phyloP scores from a whole-genome alignment of 1,284 basidiomycete genomes.

The Exobasidium cylindrosporum region DNA sequence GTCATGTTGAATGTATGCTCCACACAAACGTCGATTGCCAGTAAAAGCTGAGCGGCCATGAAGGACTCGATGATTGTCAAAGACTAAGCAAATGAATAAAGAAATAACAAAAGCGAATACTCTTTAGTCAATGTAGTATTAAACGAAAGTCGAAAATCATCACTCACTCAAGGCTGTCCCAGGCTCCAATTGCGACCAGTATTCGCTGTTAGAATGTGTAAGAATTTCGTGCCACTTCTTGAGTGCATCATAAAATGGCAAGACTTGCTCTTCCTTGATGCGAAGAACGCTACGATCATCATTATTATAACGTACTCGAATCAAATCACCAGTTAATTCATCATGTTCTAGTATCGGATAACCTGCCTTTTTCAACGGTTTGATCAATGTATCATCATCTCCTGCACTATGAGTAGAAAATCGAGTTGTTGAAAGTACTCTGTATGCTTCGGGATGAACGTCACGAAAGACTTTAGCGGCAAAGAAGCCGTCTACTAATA shows the following conservation, averaged over 20 bases:
- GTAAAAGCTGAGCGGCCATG: constrained; percentile 87
- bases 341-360: constrained; percentile 58
- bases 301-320: constrained; percentile 88
- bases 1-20: constrained; percentile 67
- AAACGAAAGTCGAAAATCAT: too few relatives aligned
- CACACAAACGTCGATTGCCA: constrained; percentile 86
- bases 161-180: constrained; percentile 78
- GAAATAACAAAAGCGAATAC: constrained; percentile 3
- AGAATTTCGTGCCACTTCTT: constrained; percentile 67
- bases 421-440: constrained; percentile 67
- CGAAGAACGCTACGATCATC: constrained; percentile 67
- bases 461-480: constrained; percentile 75
- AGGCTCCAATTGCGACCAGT: constrained; percentile 81
- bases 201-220: constrained; percentile 77
- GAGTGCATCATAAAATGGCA: constrained; percentile 74
- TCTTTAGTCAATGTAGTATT: not conserved
- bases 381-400: constrained; percentile 42
- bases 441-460: constrained; percentile 71
- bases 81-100: constrained; percentile 60
- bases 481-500: constrained; percentile 93
- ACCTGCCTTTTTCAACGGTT: constrained; percentile 33
- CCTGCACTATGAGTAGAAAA: constrained; percentile 80
- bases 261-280: constrained; percentile 22
- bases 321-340: constrained; percentile 63
- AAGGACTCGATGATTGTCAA: constrained; percentile 90